These are phyloP conservation scores for Globisporangium parvum DNA, from an alignment of 352 stramenopile genomes.

Conservation along the genomic window DNA sequence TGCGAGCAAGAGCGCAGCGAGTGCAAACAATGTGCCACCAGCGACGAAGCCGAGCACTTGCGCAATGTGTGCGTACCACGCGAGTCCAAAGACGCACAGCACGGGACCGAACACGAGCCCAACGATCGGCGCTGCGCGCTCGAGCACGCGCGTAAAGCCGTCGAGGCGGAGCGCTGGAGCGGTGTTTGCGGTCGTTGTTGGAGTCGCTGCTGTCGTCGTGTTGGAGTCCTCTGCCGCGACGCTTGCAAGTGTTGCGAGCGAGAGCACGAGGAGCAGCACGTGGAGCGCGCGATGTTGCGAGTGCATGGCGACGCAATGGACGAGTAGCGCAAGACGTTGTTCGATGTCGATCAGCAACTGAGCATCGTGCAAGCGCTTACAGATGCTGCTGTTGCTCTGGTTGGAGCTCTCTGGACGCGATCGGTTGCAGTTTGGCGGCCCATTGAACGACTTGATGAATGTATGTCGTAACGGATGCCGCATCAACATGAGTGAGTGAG, in stretches of 20 bases:
- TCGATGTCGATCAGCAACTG: neutral
- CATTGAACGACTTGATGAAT: too few relatives aligned
- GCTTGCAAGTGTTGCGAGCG: neutral
- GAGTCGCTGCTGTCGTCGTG: neutral
- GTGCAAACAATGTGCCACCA: slow-evolving; percentile 11
- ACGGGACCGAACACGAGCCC: slow-evolving; percentile 18
- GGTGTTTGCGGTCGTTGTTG: neutral
- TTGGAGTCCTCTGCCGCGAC: neutral
- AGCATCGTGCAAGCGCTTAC: neutral
- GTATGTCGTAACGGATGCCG: too few relatives aligned
- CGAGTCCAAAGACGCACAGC: slow-evolving; percentile 25
- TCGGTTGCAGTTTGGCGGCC: too few relatives aligned
- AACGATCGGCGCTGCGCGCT: slow-evolving; percentile 8
- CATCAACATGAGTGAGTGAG: too few relatives aligned
- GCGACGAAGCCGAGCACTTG: slow-evolving; percentile 16
- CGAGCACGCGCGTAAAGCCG: slow-evolving; percentile 1
- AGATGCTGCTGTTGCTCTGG: neutral
- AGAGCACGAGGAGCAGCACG: neutral
- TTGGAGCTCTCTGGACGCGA: neutral
- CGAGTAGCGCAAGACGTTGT: too few relatives aligned
- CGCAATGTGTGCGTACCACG: slow-evolving; percentile 14
- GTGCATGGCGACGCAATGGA: too few relatives aligned
- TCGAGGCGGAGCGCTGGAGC: neutral
- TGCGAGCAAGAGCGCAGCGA: slow-evolving; percentile 6
- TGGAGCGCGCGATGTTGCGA: too few relatives aligned